Base-by-base conservation (phyloP, 345 rosid species). In the Eucalyptus victrix region DNA sequence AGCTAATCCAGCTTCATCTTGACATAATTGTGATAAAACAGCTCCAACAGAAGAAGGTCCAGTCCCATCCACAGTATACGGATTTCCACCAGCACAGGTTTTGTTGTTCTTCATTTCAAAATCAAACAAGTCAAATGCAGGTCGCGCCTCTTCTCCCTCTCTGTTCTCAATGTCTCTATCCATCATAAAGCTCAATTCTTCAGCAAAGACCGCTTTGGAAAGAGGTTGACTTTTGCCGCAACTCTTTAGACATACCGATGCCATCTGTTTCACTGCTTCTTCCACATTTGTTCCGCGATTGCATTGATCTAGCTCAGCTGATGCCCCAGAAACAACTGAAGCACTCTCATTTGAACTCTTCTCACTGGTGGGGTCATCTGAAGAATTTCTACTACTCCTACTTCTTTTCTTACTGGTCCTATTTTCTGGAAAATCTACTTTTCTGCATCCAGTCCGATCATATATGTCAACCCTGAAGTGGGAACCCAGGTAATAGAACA, bases 391-490 rank as follows among this genome's bases (percentile, higher is more conserved):
- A 40, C 51, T 7, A 23, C 53, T 44, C 50, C 87, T 53, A 49
- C 80, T 65, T 56, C 90, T 87, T 92, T 86, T 91, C 58, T 90
- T 90, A 83, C 56, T 87, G 54, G 87, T 87, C 49, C 86, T 76
- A 34, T 34, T 92, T 49, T 49, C 49, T 26, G 91, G 80, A 85
- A 89, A 83, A 28, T 89, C 88, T 14, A 83, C 44, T 90, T 91
- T 91, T 76, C 93, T 91, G 62, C 94, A 91, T 13, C 86, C 93
- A 86, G 92, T 91, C 86, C 87, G 87, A 67, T 89, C 86, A 72
- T 89, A 91, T 87, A 94, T 91, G 81, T 91, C 89, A 12, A 94
- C 94, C 80, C 58, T 51, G 90, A 94, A 91, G 88, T 90, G 91
- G 30, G 92, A 89, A 88, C 91, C 92, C 37, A 80, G 17, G 88